Evolutionary conservation across 2,329 filamentous ascomycete genomes (phyloP), one percentile per base, ranked within the genome.

Genomic region (Talaromyces piceae): DNA sequence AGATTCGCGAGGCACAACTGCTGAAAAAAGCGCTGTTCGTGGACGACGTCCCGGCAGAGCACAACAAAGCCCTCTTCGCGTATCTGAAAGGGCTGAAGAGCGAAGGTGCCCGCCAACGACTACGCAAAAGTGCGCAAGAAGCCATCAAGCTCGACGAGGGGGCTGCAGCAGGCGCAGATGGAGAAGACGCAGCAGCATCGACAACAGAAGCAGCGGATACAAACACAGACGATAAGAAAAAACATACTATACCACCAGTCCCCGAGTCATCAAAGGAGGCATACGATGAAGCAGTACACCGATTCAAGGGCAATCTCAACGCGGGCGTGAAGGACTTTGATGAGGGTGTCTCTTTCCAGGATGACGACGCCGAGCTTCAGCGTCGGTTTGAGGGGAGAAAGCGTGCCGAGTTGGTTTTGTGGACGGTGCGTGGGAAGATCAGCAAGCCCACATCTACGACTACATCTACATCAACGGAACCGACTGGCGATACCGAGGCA

Each of bases 11-110:
- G 69, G 88, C 84, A 49, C 82, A 88, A 59, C 76, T 96, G 11
- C 80, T 96, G 64, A 91, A 93, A 67, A 83, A 94, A 73, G 72
- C 87, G 43, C 88, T 94, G 65, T 83, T 87, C 58, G 72, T 82
- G 57, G 80, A 83, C 59, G 79, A 80, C 41, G 80, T 96, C 41
- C 88, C 90, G 0, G 72, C 83, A 13, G 73, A 78, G 53, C 81
- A 91, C 69, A 83, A 88, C 53, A 71, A 79, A 44, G 76, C 82
- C 20, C 81, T 96, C 39, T 81, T 86, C 63, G 77, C 81, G 47
- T 97, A 96, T 71, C 81, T 96, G 57, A 75, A 79, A 52, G 88
- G 89, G 47, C 71, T 96, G 51, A 84, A 91, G 71, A 87, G 90
- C 31, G 81, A 80, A 55, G 83, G 83, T 5, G 82, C 88, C 50